Percentiles rank a stretch among this genome's conserved stretches.
These are phyloP conservation scores for Phytophthora fragariae DNA, from an alignment of 352 stramenopile genomes.

Conservation along the genomic window DNA sequence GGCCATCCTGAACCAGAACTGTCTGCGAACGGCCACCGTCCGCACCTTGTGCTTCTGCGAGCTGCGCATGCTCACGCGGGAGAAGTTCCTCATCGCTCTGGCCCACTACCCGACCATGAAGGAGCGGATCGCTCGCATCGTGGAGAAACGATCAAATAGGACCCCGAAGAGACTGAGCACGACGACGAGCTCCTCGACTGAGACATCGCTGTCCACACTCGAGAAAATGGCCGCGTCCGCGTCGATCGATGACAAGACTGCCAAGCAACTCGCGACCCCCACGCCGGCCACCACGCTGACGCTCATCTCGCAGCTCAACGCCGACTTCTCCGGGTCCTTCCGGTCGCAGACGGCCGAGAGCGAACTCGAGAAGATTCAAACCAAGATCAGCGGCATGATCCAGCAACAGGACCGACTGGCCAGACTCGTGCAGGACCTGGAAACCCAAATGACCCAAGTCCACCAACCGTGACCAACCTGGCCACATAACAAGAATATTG, in stretches of 20 bases:
- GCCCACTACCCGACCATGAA: conserved; percentile 81
- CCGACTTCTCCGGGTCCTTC: conserved; percentile 79
- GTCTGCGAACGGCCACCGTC: conserved; percentile 72
- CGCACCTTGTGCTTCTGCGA: conserved; percentile 85
- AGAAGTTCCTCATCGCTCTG: conserved; percentile 82
- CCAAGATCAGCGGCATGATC: conserved; percentile 63
- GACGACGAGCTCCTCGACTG: conserved; percentile 5
- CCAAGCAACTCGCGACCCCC: conserved; percentile 51
- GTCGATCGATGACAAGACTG: conserved; percentile 62
- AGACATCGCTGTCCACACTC: conserved; percentile 50
- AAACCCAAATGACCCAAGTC: no score
- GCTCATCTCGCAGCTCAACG: conserved; percentile 91
- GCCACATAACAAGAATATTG: neutral
- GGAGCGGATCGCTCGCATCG: conserved; percentile 79
- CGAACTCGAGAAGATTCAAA: conserved; percentile 82
- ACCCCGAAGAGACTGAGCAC: conserved; percentile 34
- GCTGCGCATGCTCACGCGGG: conserved; percentile 79
- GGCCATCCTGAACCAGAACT: conserved; percentile 83
- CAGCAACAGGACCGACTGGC: conserved; percentile 16
- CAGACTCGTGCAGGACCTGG: no score
- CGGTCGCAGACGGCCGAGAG: conserved; percentile 70
- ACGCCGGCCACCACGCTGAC: conserved; percentile 64
- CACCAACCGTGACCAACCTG: neutral
- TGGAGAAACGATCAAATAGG: conserved; percentile 66
- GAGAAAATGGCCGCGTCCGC: conserved; percentile 65